Evolutionary conservation across 257 asterid genomes (phyloP).

Genomic region (Catharanthus roseus): DNA sequence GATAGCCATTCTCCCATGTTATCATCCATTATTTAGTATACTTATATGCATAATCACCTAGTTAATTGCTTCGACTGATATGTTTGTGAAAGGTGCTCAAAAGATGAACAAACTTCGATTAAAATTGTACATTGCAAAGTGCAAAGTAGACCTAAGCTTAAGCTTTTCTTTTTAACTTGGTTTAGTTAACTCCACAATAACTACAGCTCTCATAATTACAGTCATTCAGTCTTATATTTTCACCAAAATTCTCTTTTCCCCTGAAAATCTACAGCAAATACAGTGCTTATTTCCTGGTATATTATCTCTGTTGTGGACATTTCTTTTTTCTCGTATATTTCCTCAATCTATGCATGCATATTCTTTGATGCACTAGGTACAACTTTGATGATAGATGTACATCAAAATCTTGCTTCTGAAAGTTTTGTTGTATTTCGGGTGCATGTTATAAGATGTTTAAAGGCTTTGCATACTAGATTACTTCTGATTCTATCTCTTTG

Average conservation of each 20-base stretch:
- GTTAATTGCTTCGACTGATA: not conserved
- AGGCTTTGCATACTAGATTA: not conserved
- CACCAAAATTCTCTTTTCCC: not conserved
- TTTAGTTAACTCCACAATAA: too few relatives aligned
- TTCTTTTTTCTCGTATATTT: too few relatives aligned
- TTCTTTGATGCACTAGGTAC: not conserved
- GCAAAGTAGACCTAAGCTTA: not conserved
- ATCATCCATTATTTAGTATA: not conserved
- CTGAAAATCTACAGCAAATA: not conserved
- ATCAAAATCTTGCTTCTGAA: too few relatives aligned
- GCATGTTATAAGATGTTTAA: not conserved
- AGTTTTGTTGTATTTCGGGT: not conserved
- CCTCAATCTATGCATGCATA: too few relatives aligned
- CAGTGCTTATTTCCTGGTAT: not conserved
- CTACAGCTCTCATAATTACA: too few relatives aligned
- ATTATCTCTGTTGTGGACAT: not conserved
- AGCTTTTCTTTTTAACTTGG: too few relatives aligned
- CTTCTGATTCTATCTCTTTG: not conserved
- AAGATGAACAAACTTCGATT: too few relatives aligned
- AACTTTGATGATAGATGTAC: not conserved
- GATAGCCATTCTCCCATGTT: not conserved
- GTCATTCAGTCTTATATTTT: too few relatives aligned
- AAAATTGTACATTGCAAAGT: too few relatives aligned
- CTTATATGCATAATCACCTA: not conserved
- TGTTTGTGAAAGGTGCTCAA: not conserved